These are phyloP conservation scores for Salvia splendens DNA, from an alignment of 257 asterid species.

Conservation along the genomic window DNA sequence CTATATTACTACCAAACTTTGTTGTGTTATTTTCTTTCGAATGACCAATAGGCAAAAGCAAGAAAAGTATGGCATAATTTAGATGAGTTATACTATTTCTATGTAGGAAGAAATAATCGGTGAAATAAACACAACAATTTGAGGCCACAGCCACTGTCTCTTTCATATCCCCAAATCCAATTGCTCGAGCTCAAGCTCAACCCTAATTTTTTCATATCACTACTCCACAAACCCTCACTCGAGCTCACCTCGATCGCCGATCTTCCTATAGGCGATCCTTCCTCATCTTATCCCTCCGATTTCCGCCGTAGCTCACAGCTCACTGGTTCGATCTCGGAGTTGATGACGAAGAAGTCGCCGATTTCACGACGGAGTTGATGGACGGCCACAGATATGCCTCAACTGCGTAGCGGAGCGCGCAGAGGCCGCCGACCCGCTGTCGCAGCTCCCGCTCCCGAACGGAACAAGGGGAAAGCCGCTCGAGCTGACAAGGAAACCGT, in stretches of 20 bases:
- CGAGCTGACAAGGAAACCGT: constrained; percentile 22
- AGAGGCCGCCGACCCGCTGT: constrained; percentile 39
- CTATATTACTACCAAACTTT: no score
- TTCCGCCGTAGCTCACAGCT: not conserved
- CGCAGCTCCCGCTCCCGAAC: constrained; percentile 24
- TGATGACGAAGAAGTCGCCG: constrained; percentile 30
- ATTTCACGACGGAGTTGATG: constrained; percentile 40
- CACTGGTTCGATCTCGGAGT: constrained; percentile 29
- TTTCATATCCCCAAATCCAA: constrained; percentile 36
- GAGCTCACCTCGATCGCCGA: constrained; percentile 10
- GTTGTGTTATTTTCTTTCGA: no score
- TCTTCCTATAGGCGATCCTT: constrained; percentile 3
- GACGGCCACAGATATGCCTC: constrained; percentile 43
- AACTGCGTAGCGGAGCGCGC: constrained; percentile 54
- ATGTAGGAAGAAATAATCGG: no score
- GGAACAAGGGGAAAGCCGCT: constrained; percentile 15
- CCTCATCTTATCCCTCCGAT: not conserved
- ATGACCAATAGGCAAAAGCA: no score
- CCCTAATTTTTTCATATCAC: constrained; percentile 31
- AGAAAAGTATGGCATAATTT: no score
- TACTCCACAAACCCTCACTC: constrained; percentile 17
- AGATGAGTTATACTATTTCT: no score
- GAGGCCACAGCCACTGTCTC: no score
- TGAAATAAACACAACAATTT: no score
- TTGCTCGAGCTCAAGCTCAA: constrained; percentile 23